These are phyloP conservation scores for Fusarium illudens DNA, from an alignment of 2,329 filamentous ascomycete species.

Conservation along the genomic window DNA sequence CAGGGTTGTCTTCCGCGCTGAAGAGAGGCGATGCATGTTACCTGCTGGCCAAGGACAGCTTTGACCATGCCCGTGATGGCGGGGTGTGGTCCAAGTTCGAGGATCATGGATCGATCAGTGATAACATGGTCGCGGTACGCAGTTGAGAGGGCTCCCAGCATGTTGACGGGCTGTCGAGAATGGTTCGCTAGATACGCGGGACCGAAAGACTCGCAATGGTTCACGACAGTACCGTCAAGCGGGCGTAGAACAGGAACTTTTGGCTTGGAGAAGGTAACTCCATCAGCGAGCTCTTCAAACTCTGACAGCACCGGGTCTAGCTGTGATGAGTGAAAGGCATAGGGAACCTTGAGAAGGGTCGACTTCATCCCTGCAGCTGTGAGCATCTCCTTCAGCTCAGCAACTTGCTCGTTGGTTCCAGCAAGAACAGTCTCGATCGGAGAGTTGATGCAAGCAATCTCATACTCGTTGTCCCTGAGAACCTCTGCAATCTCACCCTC, in stretches of 20 bases:
- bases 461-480: constrained; percentile 41
- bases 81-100: constrained; percentile 33
- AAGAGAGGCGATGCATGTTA: constrained; percentile 21
- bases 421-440: constrained; percentile 64
- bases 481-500: constrained; percentile 16
- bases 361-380: constrained; percentile 41
- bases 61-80: constrained; percentile 33
- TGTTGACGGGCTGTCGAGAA: constrained; percentile 31
- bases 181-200: constrained; percentile 25
- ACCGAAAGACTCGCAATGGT: background rate
- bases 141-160: constrained; percentile 9
- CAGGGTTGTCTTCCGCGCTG: constrained; percentile 20
- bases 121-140: constrained; percentile 9
- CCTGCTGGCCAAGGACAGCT: constrained; percentile 20
- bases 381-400: constrained; percentile 14
- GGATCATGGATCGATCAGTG: constrained; percentile 14
- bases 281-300: constrained; percentile 48
- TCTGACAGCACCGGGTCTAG: constrained; percentile 55
- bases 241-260: constrained; percentile 19
- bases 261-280: constrained; percentile 12
- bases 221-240: constrained; percentile 20
- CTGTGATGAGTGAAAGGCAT: constrained; percentile 50
- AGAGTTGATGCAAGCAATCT: constrained; percentile 69
- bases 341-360: constrained; percentile 46
- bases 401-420: constrained; percentile 20